A percentile compares a stretch with the other conserved stretches of the same genome.
Conservation (phyloP, 73 alveolate species). For the Breviolum minutum region DNA sequence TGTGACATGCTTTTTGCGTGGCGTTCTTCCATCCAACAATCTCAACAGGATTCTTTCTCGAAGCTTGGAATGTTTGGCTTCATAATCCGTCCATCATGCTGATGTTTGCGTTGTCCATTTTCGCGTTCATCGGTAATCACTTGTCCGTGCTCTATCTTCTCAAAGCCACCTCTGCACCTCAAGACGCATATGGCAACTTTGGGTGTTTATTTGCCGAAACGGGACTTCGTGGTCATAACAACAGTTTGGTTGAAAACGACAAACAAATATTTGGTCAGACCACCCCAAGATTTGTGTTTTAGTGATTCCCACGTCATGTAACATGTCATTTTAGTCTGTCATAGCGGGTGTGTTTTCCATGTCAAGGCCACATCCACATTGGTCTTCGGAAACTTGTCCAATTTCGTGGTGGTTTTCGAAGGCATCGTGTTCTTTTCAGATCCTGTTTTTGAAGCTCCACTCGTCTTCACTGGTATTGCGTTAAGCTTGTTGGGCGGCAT, state of each 20-base stretch:
- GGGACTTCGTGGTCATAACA: neutral
- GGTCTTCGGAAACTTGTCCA: conserved; percentile 57
- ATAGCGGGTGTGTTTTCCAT: no score
- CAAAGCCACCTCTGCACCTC: conserved; percentile 74
- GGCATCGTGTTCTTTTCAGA: conserved; percentile 94
- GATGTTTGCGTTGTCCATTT: conserved; percentile 69
- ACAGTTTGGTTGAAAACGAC: no score
- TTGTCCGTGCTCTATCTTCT: conserved; percentile 77
- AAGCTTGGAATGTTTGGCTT: conserved; percentile 85
- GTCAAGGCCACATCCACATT: conserved; percentile 20
- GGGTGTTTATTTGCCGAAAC: neutral
- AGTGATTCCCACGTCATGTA: no score
- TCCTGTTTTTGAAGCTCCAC: conserved; percentile 69
- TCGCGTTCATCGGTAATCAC: conserved; percentile 86
- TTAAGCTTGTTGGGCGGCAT: conserved; percentile 84
- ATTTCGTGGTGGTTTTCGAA: conserved; percentile 86
- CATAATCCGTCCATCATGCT: conserved; percentile 88
- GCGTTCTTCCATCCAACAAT: neutral
- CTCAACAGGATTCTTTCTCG: conserved; percentile 44
- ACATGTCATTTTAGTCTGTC: no score
- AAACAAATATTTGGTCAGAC: no score
- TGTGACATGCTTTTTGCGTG: neutral
- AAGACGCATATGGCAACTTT: neutral
- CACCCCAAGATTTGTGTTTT: neutral
- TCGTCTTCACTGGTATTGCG: conserved; percentile 79